Evolutionary conservation across 306 rosid species (phyloP).

Genomic region (Cyamopsis tetragonoloba): DNA sequence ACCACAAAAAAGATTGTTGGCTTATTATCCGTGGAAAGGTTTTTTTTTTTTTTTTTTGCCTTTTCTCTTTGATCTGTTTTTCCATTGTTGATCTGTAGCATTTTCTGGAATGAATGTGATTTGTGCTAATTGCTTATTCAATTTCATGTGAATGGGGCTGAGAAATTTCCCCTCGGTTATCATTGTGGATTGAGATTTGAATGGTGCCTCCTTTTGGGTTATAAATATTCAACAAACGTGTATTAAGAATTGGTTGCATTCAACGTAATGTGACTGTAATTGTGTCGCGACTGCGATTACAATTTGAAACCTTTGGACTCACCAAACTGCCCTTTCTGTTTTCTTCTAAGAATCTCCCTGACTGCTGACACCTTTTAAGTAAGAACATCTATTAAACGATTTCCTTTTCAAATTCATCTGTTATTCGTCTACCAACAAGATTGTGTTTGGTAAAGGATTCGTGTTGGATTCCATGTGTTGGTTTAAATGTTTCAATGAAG

Average conservation of each 20-base stretch:
- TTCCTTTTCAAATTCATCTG: background rate
- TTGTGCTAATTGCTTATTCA: background rate
- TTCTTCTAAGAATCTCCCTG: background rate
- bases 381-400: background rate
- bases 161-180: too few species aligned
- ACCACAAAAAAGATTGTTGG: slow-evolving; percentile 75
- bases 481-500: too few species aligned
- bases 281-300: too few species aligned
- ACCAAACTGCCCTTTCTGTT: background rate
- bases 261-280: too few species aligned
- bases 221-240: background rate
- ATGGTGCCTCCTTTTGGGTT: too few species aligned
- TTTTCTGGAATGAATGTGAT: slow-evolving; percentile 17
- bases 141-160: background rate
- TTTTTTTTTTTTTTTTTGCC: background rate
- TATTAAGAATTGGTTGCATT: too few species aligned
- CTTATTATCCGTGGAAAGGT: slow-evolving; percentile 73
- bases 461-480: background rate
- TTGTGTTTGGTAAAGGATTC: background rate
- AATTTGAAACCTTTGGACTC: too few species aligned
- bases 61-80: background rate
- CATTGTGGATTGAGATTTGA: too few species aligned
- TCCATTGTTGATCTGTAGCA: slow-evolving; percentile 4
- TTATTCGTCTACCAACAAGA: background rate
- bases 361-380: background rate